A percentile compares a stretch with the other conserved stretches of the same genome.
phyloP scores from a whole-genome alignment of 345 rosid genomes.

The Murraya paniculata region DNA sequence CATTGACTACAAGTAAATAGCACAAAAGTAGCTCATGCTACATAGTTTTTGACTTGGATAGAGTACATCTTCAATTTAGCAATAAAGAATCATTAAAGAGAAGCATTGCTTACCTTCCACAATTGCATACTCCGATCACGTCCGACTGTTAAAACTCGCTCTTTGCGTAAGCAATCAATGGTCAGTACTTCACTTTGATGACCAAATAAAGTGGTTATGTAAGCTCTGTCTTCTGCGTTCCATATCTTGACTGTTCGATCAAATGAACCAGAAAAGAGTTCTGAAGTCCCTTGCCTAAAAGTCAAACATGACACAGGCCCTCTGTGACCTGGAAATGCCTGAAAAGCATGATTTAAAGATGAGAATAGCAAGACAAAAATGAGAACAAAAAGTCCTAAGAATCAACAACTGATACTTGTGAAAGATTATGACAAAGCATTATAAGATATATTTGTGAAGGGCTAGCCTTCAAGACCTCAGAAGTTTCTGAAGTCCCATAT shows the following conservation, averaged over 20 bases:
- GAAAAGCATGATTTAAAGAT: slow-evolving; percentile 20
- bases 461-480: background rate
- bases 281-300: slow-evolving; percentile 82
- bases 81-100: background rate
- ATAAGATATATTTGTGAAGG: background rate
- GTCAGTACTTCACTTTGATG: slow-evolving; percentile 79
- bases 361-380: slow-evolving; percentile 16
- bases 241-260: slow-evolving; percentile 91
- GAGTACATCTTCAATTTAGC: background rate
- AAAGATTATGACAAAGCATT: background rate
- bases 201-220: slow-evolving; percentile 69
- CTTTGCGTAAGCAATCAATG: slow-evolving; percentile 74
- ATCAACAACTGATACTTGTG: background rate
- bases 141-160: slow-evolving; percentile 72
- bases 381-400: background rate
- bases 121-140: slow-evolving; percentile 89
- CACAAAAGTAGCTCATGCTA: background rate
- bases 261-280: slow-evolving; percentile 96
- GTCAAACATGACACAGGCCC: slow-evolving; percentile 78
- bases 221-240: slow-evolving; percentile 90
- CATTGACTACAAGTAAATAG: background rate
- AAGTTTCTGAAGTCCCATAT: background rate
- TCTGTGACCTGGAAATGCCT: slow-evolving; percentile 96
- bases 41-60: background rate
- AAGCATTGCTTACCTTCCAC: slow-evolving; percentile 38